Conservation (phyloP, 192 early-diverging fungal species). For the Rhizophagus clarus region DNA sequence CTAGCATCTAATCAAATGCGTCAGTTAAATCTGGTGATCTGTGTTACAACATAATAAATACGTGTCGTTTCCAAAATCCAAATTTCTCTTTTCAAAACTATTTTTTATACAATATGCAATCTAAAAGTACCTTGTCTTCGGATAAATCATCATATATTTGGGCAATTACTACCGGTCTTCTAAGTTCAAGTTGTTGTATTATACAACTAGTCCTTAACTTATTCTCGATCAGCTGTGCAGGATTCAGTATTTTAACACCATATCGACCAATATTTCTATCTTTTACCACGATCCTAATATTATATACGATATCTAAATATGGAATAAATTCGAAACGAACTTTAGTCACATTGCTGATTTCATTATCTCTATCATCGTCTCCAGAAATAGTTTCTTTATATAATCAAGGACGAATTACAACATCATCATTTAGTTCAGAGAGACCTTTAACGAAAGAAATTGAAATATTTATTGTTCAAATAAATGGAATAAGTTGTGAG, state of each 20-base stretch:
- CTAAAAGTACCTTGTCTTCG: neutral
- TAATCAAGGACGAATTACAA: constrained; percentile 34
- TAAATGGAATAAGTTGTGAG: constrained; percentile 53
- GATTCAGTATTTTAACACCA: constrained; percentile 56
- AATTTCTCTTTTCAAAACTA: no score
- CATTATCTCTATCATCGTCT: constrained; percentile 38
- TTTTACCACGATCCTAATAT: constrained; percentile 35
- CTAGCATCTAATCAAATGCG: no score
- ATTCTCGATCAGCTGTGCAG: constrained; percentile 57
- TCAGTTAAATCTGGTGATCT: no score
- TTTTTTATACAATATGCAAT: neutral
- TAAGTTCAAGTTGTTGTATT: constrained; percentile 54
- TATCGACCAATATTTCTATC: constrained; percentile 44
- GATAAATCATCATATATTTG: constrained; percentile 31
- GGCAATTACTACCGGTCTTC: constrained; percentile 39
- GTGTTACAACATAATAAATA: no score
- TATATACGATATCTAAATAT: constrained; percentile 33
- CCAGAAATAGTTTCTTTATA: constrained; percentile 48
- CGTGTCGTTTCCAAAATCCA: no score
- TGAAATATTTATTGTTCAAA: constrained; percentile 7
- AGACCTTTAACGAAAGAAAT: neutral
- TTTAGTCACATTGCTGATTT: constrained; percentile 21
- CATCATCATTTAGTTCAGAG: neutral
- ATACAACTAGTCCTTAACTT: constrained; percentile 56
- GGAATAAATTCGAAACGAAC: constrained; percentile 34